phyloP scores from a whole-genome alignment of 108 stramenopile species.

The Licmophora abbreviata region DNA sequence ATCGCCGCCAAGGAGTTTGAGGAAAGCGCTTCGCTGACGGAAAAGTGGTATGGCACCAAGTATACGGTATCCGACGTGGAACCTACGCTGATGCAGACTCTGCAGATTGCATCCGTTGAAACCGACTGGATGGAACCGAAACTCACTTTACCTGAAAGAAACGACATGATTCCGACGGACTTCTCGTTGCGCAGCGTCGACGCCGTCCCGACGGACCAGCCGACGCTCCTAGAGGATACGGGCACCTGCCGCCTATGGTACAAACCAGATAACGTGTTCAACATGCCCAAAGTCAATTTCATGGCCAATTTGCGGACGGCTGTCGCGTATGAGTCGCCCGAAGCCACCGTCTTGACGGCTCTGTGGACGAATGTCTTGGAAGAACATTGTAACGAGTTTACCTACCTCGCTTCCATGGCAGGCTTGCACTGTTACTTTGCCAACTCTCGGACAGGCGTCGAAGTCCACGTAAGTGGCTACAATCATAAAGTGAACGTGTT shows the following conservation, averaged over 20 bases:
- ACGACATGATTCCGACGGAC: constrained; percentile 51
- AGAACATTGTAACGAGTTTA: constrained; percentile 53
- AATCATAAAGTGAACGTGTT: constrained; percentile 66
- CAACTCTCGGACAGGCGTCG: constrained; percentile 16
- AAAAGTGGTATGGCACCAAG: constrained; percentile 49
- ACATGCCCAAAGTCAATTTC: constrained; percentile 72
- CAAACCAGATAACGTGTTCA: constrained; percentile 62
- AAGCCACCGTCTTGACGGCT: constrained; percentile 18
- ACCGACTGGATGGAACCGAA: constrained; percentile 4
- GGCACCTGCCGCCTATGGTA: constrained; percentile 44
- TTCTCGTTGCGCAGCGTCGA: constrained; percentile 21
- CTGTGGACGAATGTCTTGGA: constrained; percentile 37
- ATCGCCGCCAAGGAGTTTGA: constrained; percentile 27
- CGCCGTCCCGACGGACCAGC: constrained; percentile 10
- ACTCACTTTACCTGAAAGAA: constrained; percentile 25
- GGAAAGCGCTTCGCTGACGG: constrained; percentile 13
- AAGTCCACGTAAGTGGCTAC: constrained; percentile 60
- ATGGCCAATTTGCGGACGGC: constrained; percentile 29
- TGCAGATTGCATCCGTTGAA: not conserved
- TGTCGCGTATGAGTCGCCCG: constrained; percentile 20
- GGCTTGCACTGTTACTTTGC: constrained; percentile 39
- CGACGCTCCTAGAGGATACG: constrained; percentile 14
- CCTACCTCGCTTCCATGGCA: constrained; percentile 63
- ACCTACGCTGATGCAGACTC: constrained; percentile 15
- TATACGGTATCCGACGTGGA: constrained; percentile 17